These are phyloP conservation scores for Xylaria sp. DNA, from an alignment of 495 filamentous ascomycete species.

Conservation along the genomic window DNA sequence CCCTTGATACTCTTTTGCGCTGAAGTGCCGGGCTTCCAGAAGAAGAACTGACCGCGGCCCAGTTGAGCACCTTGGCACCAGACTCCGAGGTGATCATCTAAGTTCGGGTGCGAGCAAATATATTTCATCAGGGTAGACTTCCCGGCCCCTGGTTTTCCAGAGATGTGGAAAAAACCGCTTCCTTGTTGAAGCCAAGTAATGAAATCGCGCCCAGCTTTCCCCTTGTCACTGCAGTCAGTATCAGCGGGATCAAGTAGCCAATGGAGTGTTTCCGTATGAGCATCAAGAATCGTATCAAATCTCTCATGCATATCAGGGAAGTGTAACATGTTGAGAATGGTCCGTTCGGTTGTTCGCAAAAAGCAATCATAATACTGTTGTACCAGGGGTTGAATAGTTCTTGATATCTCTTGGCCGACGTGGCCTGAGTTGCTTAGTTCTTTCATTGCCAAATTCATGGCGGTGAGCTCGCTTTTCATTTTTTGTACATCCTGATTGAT, in stretches of 20 bases:
- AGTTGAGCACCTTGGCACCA: slow-evolving; percentile 28
- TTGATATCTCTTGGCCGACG: neutral
- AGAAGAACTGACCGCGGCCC: slow-evolving; percentile 29
- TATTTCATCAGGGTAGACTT: slow-evolving; percentile 38
- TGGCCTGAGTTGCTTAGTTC: neutral
- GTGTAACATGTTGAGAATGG: neutral
- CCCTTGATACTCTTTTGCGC: slow-evolving; percentile 31
- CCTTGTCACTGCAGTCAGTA: neutral
- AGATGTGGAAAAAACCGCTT: slow-evolving; percentile 31
- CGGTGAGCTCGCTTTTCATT: neutral
- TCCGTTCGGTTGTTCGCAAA: neutral
- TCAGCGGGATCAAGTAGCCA: neutral
- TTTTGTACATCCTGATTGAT: neutral
- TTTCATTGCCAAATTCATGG: neutral
- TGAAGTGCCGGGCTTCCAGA: slow-evolving; percentile 28
- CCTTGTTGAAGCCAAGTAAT: slow-evolving; percentile 13
- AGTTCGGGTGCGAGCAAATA: slow-evolving; percentile 21
- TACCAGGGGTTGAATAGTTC: neutral
- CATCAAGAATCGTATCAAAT: slow-evolving; percentile 2
- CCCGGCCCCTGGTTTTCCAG: slow-evolving; percentile 32
- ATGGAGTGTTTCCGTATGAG: neutral
- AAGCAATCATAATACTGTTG: neutral
- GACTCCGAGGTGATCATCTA: slow-evolving; percentile 18
- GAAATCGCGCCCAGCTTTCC: neutral
- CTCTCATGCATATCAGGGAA: slow-evolving; percentile 15